phyloP scores from a whole-genome alignment of 129 eudicot species.

The Daucus carota region DNA sequence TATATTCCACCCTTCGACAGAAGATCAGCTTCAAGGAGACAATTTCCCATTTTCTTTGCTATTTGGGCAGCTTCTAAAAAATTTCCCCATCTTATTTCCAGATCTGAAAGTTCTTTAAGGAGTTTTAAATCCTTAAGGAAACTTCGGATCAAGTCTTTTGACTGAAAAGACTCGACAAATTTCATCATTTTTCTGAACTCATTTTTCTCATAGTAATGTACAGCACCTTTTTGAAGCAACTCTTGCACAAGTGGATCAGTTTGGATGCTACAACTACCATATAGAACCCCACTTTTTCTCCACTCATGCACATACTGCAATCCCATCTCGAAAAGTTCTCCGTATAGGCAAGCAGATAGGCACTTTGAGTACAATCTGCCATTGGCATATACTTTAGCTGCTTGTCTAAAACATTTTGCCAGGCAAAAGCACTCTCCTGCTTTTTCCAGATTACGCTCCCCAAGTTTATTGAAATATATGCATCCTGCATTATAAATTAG shows the following conservation, averaged over 20 bases:
- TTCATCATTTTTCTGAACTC: slow-evolving; percentile 34
- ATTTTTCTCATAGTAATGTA: slow-evolving; percentile 20
- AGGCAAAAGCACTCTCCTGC: slow-evolving; percentile 58
- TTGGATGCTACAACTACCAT: background rate
- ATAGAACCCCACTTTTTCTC: slow-evolving; percentile 20
- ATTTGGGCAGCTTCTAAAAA: slow-evolving; percentile 45
- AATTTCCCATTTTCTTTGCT: slow-evolving; percentile 38
- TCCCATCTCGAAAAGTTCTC: slow-evolving; percentile 51
- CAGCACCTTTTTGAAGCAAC: slow-evolving; percentile 43
- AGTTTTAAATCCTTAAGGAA: slow-evolving; percentile 45
- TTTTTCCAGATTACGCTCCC: slow-evolving; percentile 15
- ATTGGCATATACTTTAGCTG: slow-evolving; percentile 43
- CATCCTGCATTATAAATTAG: slow-evolving; percentile 22
- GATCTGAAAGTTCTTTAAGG: slow-evolving; percentile 37
- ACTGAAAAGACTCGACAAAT: slow-evolving; percentile 37
- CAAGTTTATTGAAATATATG: slow-evolving; percentile 32
- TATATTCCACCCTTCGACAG: slow-evolving; percentile 30
- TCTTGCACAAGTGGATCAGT: background rate
- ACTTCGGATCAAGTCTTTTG: slow-evolving; percentile 22
- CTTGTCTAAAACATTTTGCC: slow-evolving; percentile 34
- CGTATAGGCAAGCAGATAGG: slow-evolving; percentile 42
- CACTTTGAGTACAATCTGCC: slow-evolving; percentile 35
- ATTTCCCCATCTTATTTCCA: slow-evolving; percentile 56
- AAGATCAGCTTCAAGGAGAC: slow-evolving; percentile 45
- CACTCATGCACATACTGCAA: slow-evolving; percentile 39